These are phyloP conservation scores for Aspergillus udagawae DNA, from an alignment of 2,329 filamentous ascomycete species.

Conservation along the genomic window DNA sequence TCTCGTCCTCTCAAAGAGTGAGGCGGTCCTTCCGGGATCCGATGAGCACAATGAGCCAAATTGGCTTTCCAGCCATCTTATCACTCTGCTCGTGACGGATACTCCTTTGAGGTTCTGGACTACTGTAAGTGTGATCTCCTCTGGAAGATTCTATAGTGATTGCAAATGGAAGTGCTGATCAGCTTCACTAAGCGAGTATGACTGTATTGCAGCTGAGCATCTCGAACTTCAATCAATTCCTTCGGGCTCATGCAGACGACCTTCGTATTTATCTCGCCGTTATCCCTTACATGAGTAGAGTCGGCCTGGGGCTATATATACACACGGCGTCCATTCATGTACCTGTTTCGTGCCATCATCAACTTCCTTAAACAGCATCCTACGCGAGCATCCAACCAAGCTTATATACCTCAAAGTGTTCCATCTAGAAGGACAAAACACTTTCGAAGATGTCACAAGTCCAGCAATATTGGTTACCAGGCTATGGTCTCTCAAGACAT, in stretches of 20 bases:
- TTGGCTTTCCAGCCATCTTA: constrained; percentile 5
- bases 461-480: constrained; percentile 47
- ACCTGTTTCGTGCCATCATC: not conserved
- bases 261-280: not conserved
- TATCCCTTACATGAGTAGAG: not conserved
- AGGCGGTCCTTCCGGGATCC: constrained; percentile 27
- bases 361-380: not conserved
- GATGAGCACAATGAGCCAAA: constrained; percentile 15
- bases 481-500: constrained; percentile 47
- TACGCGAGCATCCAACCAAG: not conserved
- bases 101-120: constrained; percentile 5
- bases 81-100: constrained; percentile 8
- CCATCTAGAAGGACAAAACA: not conserved
- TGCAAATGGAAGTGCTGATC: constrained; percentile 10
- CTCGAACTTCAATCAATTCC: constrained; percentile 4
- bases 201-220: constrained; percentile 6
- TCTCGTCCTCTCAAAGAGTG: constrained; percentile 27
- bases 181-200: constrained; percentile 2
- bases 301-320: not conserved
- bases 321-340: not conserved
- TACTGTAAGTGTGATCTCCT: constrained; percentile 7
- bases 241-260: not conserved
- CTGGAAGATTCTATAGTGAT: constrained; percentile 4
- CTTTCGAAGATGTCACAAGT: constrained; percentile 30
- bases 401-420: not conserved